These are phyloP conservation scores for Picea sitchensis DNA, from an alignment of 75 land plant species.

Conservation along the genomic window DNA sequence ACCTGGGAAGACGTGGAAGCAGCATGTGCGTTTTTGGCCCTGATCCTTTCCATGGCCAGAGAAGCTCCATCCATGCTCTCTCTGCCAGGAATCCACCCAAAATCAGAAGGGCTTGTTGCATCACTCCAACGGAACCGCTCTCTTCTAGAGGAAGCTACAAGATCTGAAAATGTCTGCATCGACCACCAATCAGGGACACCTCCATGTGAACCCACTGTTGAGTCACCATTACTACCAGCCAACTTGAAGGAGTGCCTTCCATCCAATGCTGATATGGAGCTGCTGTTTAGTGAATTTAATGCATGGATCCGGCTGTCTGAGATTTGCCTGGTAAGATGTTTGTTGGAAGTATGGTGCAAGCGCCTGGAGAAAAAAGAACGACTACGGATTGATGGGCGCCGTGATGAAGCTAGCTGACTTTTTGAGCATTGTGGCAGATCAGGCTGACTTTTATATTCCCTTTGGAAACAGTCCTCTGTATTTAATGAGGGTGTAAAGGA, in stretches of 20 bases:
- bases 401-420: constrained; percentile 10
- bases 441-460: constrained; percentile 9
- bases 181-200: constrained; percentile 21
- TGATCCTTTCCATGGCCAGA: constrained; percentile 30
- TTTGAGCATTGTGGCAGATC: constrained; percentile 24
- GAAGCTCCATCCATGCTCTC: constrained; percentile 21
- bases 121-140: constrained; percentile 37
- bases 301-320: constrained; percentile 46
- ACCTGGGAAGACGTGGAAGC: constrained; percentile 2
- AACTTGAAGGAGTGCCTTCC: constrained; percentile 40
- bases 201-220: constrained; percentile 1
- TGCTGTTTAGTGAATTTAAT: constrained; percentile 30
- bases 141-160: constrained; percentile 30
- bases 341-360: constrained; percentile 27
- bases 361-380: constrained; percentile 25
- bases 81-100: constrained; percentile 14
- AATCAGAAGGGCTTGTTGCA: constrained; percentile 15
- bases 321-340: constrained; percentile 32
- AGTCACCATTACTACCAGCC: constrained; percentile 36
- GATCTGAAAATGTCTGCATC: constrained; percentile 37
- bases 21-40: constrained; percentile 11
- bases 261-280: constrained; percentile 27
- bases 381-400: constrained; percentile 32
- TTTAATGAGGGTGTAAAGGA: constrained; percentile 13
- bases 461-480: not conserved